Evolutionary conservation across 2,329 filamentous ascomycete species (phyloP), one percentile per base, ranked within the genome.

Genomic region (Pseudocercospora musae): DNA sequence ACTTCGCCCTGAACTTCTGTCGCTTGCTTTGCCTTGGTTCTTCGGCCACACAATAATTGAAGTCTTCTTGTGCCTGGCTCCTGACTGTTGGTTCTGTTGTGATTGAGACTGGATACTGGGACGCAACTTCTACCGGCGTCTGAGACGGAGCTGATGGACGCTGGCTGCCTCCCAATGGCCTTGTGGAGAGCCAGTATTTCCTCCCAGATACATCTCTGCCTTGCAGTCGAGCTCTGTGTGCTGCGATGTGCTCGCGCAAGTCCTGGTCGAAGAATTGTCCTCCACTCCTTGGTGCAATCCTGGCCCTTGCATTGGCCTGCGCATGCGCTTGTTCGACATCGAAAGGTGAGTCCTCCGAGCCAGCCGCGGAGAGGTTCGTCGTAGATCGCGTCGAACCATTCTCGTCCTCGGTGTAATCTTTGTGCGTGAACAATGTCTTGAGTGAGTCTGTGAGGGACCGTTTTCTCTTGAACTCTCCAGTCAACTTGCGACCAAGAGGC

Each of bases 1-100:
- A 44, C n/a, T 54, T 64, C 20, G 56, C 56, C 23, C 44, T 62
- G 52, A 62, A 33, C 8, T n/a, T 31, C 31, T 44, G 23, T 20
- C 40, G 52, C 40, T 55, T 48, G 27, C 52, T 29, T 23, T 29
- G 52, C 13, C 7, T 37, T 2, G 27, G 27, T 4, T 33, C 18
- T 18, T 52, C 48, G 48, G 6, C 3, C 49, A 53, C 25, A 20
- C 20, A 23, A 31, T 48, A 57, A 1, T 31, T 18, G 55, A 57
- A 46, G 23, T 57, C 27, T 23, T 57, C 55, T 48, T 65, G 64
- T n/a, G 64, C 42, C 48, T 63, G 60, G 40, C 56, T 64, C 33
- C 25, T 60, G 18, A 54, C 52, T 33, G 63, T 54, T n/a, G 55
- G 23, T 18, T 62, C 62, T 29, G 63, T 48, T 13, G 62, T 25